Conservation (phyloP, 2,329 filamentous ascomycete genomes). For the Epichloe baconii region DNA sequence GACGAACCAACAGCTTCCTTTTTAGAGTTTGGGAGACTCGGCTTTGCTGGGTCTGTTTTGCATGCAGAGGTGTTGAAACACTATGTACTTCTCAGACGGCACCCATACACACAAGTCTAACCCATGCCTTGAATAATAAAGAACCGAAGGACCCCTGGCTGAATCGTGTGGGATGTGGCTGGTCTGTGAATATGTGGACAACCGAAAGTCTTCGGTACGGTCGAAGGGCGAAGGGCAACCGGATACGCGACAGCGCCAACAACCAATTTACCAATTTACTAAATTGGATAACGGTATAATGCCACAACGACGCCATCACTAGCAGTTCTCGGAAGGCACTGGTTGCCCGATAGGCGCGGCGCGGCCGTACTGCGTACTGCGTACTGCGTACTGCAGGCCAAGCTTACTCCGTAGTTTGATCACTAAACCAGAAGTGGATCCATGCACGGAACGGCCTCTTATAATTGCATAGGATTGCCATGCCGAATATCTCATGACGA, state of each 20-base stretch:
- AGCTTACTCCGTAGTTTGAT: neutral
- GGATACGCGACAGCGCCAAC: neutral
- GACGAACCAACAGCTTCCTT: neutral
- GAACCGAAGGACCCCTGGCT: neutral
- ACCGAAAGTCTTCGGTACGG: conserved; percentile 9
- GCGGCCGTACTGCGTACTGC: no score
- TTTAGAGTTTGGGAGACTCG: neutral
- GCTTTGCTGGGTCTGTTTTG: neutral
- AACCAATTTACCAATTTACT: neutral
- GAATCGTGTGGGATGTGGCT: neutral
- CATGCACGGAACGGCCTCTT: neutral
- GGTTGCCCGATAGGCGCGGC: no score
- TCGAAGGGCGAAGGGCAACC: neutral
- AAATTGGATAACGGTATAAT: neutral
- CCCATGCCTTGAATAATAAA: neutral
- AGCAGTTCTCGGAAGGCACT: no score
- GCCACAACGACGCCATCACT: no score
- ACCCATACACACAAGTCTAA: neutral
- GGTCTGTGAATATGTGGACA: neutral
- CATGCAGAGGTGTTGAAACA: neutral
- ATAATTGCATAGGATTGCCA: neutral
- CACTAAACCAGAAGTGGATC: neutral
- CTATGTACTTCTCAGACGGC: neutral
- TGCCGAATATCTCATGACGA: neutral
- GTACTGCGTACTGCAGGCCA: neutral